Percentiles rank a stretch among this genome's conserved stretches.
These are phyloP conservation scores for Glarea lozoyensis DNA, from an alignment of 495 filamentous ascomycete genomes.

Conservation along the genomic window DNA sequence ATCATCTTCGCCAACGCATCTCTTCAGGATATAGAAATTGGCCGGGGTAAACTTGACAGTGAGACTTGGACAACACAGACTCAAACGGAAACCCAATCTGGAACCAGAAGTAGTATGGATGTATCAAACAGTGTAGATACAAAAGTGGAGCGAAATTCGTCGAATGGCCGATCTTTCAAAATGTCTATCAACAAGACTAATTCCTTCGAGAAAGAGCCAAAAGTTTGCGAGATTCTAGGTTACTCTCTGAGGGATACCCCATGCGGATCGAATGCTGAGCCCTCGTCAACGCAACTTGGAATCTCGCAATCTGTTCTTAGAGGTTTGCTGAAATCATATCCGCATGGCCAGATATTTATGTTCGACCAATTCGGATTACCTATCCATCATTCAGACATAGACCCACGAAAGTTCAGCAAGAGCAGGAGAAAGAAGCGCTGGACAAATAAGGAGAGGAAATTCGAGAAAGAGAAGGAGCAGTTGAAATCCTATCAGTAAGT, in stretches of 20 bases:
- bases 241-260: slow-evolving; percentile 1
- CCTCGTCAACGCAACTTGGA: slow-evolving; percentile 7
- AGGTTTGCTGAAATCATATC: slow-evolving; percentile 24
- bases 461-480: slow-evolving; percentile 6
- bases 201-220: not conserved
- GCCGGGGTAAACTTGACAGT: not conserved
- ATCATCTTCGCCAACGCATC: slow-evolving; percentile 39
- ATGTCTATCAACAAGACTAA: not conserved
- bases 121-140: not conserved
- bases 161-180: not conserved
- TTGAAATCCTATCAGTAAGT: no score
- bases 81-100: not conserved
- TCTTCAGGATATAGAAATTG: slow-evolving; percentile 9
- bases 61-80: no score
- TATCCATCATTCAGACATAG: not conserved
- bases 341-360: slow-evolving; percentile 27
- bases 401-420: not conserved
- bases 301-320: slow-evolving; percentile 25
- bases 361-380: slow-evolving; percentile 26
- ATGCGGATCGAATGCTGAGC: not conserved
- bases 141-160: not conserved
- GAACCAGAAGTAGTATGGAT: not conserved
- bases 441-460: not conserved
- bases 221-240: slow-evolving; percentile 8
- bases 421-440: not conserved